phyloP scores from a whole-genome alignment of 176 grass and related monocot species.

The Aegilops tauschii region DNA sequence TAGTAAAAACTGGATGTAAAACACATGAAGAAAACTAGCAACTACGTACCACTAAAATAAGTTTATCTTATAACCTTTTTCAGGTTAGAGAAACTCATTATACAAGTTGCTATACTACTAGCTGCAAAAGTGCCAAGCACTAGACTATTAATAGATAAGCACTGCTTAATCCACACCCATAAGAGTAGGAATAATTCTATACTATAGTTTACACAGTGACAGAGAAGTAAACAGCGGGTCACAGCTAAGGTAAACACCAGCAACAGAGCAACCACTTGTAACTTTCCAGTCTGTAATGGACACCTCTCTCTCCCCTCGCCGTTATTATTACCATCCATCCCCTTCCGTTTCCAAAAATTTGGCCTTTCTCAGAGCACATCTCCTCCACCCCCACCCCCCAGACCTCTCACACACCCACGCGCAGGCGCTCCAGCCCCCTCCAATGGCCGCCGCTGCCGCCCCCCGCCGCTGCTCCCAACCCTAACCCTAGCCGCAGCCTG shows the following conservation, averaged over 20 bases:
- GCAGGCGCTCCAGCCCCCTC: slow-evolving; percentile 7
- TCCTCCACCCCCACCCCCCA: slow-evolving; percentile 4
- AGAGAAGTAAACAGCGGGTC: slow-evolving; percentile 1
- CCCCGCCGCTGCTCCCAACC: slow-evolving; percentile 17
- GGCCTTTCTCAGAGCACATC: slow-evolving; percentile 23
- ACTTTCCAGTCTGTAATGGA: slow-evolving; percentile 52
- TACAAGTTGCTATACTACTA: background rate
- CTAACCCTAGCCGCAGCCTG: slow-evolving; percentile 32
- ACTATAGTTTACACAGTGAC: background rate
- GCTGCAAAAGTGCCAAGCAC: background rate
- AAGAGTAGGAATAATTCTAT: background rate
- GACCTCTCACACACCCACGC: background rate
- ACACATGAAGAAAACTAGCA: too few relatives aligned
- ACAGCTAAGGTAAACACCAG: slow-evolving; percentile 20
- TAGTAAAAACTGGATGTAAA: too few relatives aligned
- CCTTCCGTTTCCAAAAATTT: slow-evolving; percentile 45
- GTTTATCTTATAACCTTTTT: too few relatives aligned
- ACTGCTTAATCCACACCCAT: background rate
- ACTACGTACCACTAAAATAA: too few relatives aligned
- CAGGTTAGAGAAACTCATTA: too few relatives aligned
- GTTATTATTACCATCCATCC: slow-evolving; percentile 44
- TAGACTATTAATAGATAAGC: too few relatives aligned
- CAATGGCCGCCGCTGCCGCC: slow-evolving; percentile 38
- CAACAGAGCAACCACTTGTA: slow-evolving; percentile 30
- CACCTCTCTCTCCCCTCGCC: background rate